A percentile compares a stretch with the other conserved stretches of the same genome.
phyloP scores from a whole-genome alignment of 805 yeast genomes.

The Myxozyma nipponensis region DNA sequence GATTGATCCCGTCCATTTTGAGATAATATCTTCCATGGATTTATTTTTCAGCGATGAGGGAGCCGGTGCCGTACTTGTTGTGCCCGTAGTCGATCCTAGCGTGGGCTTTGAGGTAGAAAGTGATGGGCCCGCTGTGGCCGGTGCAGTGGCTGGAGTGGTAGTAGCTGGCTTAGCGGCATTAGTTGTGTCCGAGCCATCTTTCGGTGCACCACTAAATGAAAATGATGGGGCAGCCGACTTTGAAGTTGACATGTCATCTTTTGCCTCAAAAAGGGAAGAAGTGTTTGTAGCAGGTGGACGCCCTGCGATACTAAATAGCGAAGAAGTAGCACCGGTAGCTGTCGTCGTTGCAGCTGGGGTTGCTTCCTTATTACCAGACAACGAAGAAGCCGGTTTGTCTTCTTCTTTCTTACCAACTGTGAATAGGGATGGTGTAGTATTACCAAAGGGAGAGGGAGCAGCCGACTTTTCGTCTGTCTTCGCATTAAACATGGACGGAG shows the following conservation, averaged over 20 bases:
- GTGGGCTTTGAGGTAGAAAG: conserved; percentile 10
- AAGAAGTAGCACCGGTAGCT: conserved; percentile 12
- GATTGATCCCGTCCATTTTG: conserved; percentile 88
- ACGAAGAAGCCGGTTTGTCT: not conserved
- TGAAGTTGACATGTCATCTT: conserved; percentile 3
- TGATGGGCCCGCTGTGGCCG: conserved; percentile 2
- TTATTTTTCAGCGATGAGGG: conserved; percentile 69
- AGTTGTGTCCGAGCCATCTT: conserved; percentile 3
- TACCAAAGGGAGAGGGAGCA: not conserved
- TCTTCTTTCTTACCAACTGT: too few relatives aligned
- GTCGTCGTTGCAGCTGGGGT: conserved; percentile 9
- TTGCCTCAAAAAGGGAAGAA: not conserved
- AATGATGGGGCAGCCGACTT: conserved; percentile 3
- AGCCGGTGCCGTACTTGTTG: conserved; percentile 25
- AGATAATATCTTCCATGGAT: conserved; percentile 85
- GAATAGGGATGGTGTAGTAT: not conserved
- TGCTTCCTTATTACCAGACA: not conserved
- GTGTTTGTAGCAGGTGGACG: conserved; percentile 1
- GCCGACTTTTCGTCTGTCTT: too few relatives aligned
- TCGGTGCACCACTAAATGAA: conserved; percentile 5
- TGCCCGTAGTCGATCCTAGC: conserved; percentile 8
- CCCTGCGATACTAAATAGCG: conserved; percentile 10
- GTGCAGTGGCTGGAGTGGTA: conserved; percentile 13
- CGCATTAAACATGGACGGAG: too few relatives aligned
- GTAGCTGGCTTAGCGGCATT: not conserved